Base-by-base conservation (phyloP, 257 asterid genomes). In the Nicotiana tomentosiformis region DNA sequence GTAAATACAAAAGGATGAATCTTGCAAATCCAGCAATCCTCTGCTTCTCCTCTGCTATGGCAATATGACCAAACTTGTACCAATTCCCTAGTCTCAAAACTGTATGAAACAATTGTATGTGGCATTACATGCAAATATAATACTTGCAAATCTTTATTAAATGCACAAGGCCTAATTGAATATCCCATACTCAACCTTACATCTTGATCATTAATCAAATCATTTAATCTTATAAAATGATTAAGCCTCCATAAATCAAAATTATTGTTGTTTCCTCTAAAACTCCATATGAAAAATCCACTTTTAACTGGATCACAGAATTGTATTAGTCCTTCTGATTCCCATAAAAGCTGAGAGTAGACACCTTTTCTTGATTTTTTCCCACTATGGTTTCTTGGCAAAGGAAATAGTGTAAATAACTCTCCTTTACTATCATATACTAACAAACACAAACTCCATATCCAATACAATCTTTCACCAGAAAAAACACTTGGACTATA, bases 401-500 rank as follows among this genome's bases (percentile, higher is more conserved):
- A 46, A 5, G 74, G 55, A n/a, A 86, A 26, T 0, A 86, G 68
- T 43, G 68, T 80, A 55, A 86, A 83, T 18, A 69, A 64, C 23
- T 79, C 76, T 2, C 7, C 23, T 33, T 66, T 57, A 18, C 10
- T 26, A 3, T 86, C 82, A 35, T 20, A 83, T 5, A 79, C 29
- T 33, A 86, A 23, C 84, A 86, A 43, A 76, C 82, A 86, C 3
- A 83, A 37, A 35, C 86, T 83, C 86, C 86, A 86, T 20, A 83
- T 82, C 84, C 80, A 62, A 7, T 72, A 86, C 16, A 83, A 39
- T 80, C 78, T 86, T 29, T 65, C 68, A 5, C 23, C n/a, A 51
- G 32, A 37, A 26, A 35, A 83, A 51, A 80, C 79, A 80, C 82
- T 72, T 1, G 58, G 26, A 7, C 43, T 37, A 6, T 17, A 83